Percentiles rank a stretch among this genome's conserved stretches.
Evolutionary conservation across 805 yeast genomes (phyloP).

Genomic region (Metschnikowia gelsemii): DNA sequence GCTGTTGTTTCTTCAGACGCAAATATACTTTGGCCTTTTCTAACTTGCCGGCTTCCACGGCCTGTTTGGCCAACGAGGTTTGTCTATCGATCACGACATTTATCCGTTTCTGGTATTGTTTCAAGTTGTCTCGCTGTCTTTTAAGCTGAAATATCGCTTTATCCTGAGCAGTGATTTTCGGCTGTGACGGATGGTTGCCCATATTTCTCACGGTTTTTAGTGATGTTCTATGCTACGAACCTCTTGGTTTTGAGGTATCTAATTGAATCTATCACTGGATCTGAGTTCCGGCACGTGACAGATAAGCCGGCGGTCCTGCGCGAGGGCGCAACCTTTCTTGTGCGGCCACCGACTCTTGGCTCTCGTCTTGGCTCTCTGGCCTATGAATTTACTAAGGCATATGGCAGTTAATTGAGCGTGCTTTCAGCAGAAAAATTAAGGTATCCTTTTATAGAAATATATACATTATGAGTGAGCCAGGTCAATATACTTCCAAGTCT

Average conservation of each 20-base stretch:
- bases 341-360: not conserved
- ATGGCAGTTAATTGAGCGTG: no score
- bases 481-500: no score
- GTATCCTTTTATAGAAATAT: no score
- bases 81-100: slow-evolving; percentile 60
- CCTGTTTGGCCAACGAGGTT: slow-evolving; percentile 54
- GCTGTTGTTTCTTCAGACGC: slow-evolving; percentile 79
- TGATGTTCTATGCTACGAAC: no score
- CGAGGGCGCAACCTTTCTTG: not conserved
- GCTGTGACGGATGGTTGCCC: slow-evolving; percentile 48
- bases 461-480: no score
- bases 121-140: slow-evolving; percentile 80
- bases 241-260: no score
- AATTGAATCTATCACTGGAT: no score
- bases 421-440: no score
- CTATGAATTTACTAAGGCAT: not conserved
- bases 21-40: slow-evolving; percentile 67
- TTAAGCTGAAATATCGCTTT: slow-evolving; percentile 83
- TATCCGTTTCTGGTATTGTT: slow-evolving; percentile 66
- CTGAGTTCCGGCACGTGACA: slow-evolving; percentile 7
- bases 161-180: slow-evolving; percentile 79
- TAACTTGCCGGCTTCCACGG: slow-evolving; percentile 52
- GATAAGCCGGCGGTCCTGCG: slow-evolving; percentile 3
- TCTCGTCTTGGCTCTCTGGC: not conserved
- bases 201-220: slow-evolving; percentile 24